A percentile compares a stretch with the other conserved stretches of the same genome.
These are phyloP conservation scores for Fusarium pseudocircinatum DNA, from an alignment of 2,329 filamentous ascomycete genomes.

Conservation along the genomic window DNA sequence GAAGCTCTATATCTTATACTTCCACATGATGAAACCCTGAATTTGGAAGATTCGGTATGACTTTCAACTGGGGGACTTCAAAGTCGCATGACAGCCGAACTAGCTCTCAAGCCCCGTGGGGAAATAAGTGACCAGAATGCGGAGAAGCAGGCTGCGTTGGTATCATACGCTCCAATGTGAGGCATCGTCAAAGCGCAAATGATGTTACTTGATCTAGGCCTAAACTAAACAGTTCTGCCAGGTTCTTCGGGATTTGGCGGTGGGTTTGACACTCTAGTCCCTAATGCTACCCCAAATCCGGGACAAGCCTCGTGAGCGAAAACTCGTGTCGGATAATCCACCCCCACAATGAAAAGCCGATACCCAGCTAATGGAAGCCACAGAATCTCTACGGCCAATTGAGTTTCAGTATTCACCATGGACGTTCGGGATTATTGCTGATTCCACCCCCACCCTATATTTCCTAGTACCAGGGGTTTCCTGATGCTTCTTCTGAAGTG, in stretches of 20 bases:
- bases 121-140: neutral
- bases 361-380: too few species aligned
- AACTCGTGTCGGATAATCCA: neutral
- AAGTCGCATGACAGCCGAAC: neutral
- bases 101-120: neutral
- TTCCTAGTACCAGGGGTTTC: neutral
- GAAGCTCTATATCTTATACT: neutral
- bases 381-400: neutral
- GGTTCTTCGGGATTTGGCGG: neutral
- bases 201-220: neutral
- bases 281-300: neutral
- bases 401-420: fast-evolving
- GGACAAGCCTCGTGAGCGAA: neutral
- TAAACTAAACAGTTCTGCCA: neutral
- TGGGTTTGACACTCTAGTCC: neutral
- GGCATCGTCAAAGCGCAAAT: neutral
- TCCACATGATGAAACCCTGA: neutral
- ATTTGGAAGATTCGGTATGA: fast-evolving
- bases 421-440: fast-evolving
- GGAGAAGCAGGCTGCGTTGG: neutral
- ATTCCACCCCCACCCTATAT: neutral
- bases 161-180: neutral
- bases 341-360: neutral
- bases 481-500: neutral
- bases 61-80: fast-evolving